phyloP scores from a whole-genome alignment of 257 asterid genomes.

The Ophiorrhiza pumila region DNA sequence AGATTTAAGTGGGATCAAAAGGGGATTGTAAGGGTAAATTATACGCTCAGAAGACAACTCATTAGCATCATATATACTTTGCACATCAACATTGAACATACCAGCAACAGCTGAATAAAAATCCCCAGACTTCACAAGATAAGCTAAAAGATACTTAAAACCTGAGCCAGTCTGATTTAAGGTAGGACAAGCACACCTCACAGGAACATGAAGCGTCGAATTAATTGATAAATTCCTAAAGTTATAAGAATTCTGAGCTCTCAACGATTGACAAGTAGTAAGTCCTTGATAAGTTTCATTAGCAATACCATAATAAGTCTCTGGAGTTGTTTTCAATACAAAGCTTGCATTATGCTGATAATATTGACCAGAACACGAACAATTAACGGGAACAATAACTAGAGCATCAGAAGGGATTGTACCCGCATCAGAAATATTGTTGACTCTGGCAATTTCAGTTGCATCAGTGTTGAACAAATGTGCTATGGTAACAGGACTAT shows the following conservation, averaged over 20 bases:
- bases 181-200: constrained; percentile 66
- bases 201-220: constrained; percentile 36
- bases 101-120: constrained; percentile 5
- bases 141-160: constrained; percentile 35
- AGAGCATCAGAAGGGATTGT: constrained; percentile 32
- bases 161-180: constrained; percentile 41
- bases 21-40: constrained; percentile 40
- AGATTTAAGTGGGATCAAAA: constrained; percentile 45
- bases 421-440: constrained; percentile 37
- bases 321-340: constrained; percentile 22
- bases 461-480: constrained; percentile 43
- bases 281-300: constrained; percentile 51
- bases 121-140: constrained; percentile 35
- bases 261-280: constrained; percentile 53
- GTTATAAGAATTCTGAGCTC: constrained; percentile 36
- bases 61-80: constrained; percentile 39
- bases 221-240: constrained; percentile 4
- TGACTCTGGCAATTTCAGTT: constrained; percentile 38
- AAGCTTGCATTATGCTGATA: constrained; percentile 61
- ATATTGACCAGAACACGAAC: constrained; percentile 39
- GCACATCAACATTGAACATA: constrained; percentile 31
- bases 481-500: constrained; percentile 37
- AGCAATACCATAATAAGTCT: constrained; percentile 39
- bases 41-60: constrained; percentile 3
- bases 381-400: constrained; percentile 42